Evolutionary conservation across 371 early-diverging fungal genomes (phyloP).

Genomic region (Mortierella sp.): DNA sequence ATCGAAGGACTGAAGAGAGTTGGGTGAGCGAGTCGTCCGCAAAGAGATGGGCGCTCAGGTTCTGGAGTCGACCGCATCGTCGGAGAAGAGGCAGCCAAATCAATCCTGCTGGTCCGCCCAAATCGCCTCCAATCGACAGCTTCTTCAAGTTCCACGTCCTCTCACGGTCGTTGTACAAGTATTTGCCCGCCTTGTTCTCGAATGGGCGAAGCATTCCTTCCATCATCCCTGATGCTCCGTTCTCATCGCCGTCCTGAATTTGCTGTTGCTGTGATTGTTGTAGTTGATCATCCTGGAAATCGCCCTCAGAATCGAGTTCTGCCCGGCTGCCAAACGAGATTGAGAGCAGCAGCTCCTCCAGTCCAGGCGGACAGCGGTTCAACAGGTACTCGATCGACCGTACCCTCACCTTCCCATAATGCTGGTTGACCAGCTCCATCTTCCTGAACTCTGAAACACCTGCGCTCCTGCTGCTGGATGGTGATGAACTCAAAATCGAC

Average conservation of each 20-base stretch:
- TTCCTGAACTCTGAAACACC: constrained; percentile 5
- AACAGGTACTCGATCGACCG: constrained; percentile 31
- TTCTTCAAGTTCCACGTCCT: constrained; percentile 18
- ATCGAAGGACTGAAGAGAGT: constrained; percentile 18
- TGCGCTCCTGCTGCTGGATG: neutral
- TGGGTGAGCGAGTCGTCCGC: constrained; percentile 2
- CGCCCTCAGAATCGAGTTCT: constrained; percentile 14
- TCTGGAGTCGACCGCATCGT: constrained; percentile 12
- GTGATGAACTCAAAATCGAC: too few species aligned
- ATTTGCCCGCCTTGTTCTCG: neutral
- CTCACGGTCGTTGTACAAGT: neutral
- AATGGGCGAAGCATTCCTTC: neutral
- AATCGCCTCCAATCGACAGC: constrained; percentile 23
- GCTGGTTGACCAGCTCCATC: constrained; percentile 23
- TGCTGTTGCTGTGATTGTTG: neutral
- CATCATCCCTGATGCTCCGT: neutral
- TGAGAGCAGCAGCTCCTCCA: constrained; percentile 34
- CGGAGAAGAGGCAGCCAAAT: constrained; percentile 37
- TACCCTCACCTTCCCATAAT: constrained; percentile 22
- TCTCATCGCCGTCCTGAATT: neutral
- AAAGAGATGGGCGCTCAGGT: constrained; percentile 22
- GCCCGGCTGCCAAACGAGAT: constrained; percentile 32
- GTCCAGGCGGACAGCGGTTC: constrained; percentile 23
- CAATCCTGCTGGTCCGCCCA: constrained; percentile 24
- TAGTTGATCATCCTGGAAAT: neutral